Evolutionary conservation across 1,284 basidiomycete species (phyloP).

Genomic region (Leccinum fallax): DNA sequence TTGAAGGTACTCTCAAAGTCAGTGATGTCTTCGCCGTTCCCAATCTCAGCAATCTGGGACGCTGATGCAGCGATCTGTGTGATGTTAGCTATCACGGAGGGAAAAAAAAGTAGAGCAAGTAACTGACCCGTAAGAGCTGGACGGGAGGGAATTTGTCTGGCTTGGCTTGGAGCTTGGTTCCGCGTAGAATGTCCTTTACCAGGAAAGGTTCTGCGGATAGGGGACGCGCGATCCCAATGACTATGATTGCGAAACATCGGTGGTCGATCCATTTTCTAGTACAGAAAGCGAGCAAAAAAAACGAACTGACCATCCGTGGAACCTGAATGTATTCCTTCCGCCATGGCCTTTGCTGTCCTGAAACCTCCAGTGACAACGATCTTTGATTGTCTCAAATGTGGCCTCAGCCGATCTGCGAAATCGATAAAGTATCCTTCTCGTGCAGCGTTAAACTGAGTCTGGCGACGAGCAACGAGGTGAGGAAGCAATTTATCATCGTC

Average conservation of each 20-base stretch:
- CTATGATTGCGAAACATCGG: slow-evolving; percentile 10
- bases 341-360: slow-evolving; percentile 44
- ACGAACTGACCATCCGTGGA: slow-evolving; percentile 33
- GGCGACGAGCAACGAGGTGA: background rate
- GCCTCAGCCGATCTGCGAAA: slow-evolving; percentile 46
- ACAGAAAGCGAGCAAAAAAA: background rate
- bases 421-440: slow-evolving; percentile 44
- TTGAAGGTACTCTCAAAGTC: slow-evolving; percentile 35
- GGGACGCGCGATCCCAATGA: slow-evolving; percentile 49
- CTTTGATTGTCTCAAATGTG: slow-evolving; percentile 37
- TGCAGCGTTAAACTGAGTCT: slow-evolving; percentile 36
- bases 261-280: background rate
- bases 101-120: background rate
- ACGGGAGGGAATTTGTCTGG: slow-evolving; percentile 31
- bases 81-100: background rate
- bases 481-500: background rate
- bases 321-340: slow-evolving; percentile 35
- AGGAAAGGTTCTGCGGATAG: slow-evolving; percentile 47
- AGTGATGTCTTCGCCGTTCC: slow-evolving; percentile 37
- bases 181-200: slow-evolving; percentile 40
- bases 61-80: slow-evolving; percentile 33
- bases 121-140: slow-evolving; percentile 33
- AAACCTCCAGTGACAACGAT: slow-evolving; percentile 53
- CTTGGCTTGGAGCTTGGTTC: slow-evolving; percentile 36
- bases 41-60: slow-evolving; percentile 36